Evolutionary conservation across 805 yeast species (phyloP).

Genomic region (Candida insectalens): DNA sequence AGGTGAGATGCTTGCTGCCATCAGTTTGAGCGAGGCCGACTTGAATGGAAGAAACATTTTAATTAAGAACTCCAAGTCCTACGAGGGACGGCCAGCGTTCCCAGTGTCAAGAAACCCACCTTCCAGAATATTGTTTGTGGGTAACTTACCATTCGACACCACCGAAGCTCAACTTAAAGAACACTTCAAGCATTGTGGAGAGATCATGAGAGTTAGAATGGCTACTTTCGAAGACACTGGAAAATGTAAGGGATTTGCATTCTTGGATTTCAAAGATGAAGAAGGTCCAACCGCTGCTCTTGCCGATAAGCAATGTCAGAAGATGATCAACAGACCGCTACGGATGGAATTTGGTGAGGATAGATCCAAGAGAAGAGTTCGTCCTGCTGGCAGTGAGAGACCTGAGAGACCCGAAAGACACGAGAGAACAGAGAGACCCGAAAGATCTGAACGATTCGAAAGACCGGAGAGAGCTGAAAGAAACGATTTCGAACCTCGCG

Average conservation of each 20-base stretch:
- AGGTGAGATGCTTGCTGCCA: constrained; percentile 50
- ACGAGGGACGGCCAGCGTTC: constrained; percentile 74
- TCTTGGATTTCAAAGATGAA: constrained; percentile 74
- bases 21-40: constrained; percentile 58
- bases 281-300: constrained; percentile 79
- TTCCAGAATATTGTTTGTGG: constrained; percentile 80
- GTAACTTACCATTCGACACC: constrained; percentile 88
- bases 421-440: neutral
- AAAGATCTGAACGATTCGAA: neutral
- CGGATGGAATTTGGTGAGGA: constrained; percentile 94
- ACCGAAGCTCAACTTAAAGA: constrained; percentile 67
- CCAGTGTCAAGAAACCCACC: constrained; percentile 70
- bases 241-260: constrained; percentile 94
- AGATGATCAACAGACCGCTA: constrained; percentile 61
- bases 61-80: constrained; percentile 72
- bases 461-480: neutral
- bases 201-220: constrained; percentile 77
- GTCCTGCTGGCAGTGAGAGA: constrained; percentile 1
- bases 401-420: constrained; percentile 1
- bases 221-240: constrained; percentile 97
- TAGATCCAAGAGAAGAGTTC: constrained; percentile 42
- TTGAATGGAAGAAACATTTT: constrained; percentile 80
- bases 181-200: constrained; percentile 89
- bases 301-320: constrained; percentile 56
- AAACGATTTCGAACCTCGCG: too few species aligned